Base-by-base conservation (phyloP, 2,329 filamentous ascomycete species). In the Didymella sp. region DNA sequence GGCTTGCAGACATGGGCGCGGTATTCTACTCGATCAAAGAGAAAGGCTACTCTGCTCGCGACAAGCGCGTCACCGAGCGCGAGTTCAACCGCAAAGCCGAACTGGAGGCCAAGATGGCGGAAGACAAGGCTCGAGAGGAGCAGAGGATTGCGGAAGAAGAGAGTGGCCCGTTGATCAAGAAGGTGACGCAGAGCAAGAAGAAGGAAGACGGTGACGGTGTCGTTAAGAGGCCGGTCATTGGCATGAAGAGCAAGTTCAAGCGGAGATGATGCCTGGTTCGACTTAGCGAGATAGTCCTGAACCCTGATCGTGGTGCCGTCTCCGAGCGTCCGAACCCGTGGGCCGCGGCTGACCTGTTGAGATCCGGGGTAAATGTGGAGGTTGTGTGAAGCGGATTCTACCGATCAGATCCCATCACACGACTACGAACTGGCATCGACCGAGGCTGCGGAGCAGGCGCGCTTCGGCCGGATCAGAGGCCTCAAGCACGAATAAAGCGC, bases 21-120 rank as follows among this genome's bases (percentile, higher is more conserved):
- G 95, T 99, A 0, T 99, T 99, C 76, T 99, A 98, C 77, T 95
- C 90, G 1, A 85, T 99, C 72, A 97, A 96, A 79, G 94, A 98
- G 78, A 99, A 99, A 78, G 95, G 94, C 1, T 99, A 96, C 73
- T 96, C 91, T 13, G 87, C 89, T 12, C 84, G 91, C 24, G 90
- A 96, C 69, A 94, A 92, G 77, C 85, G 91, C 51, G 86, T 96
- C 44, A 94, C 89, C 0, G 94, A 98, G 78, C 89, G 88, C 15
- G 94, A 97, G 74, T 96, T 96, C 75, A 97, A 96, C 73, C 84
- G 87, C 48, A 92, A 90, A 76, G 92, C 96, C 84, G 93, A 97
- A 77, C 93, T 97, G 61, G 93, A 97, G 79, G 84, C 89, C 3
- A 87, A 96, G 77, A 97, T 97, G 90, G 92, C 89, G 0, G 88